Evolutionary conservation across 2,329 filamentous ascomycete species (phyloP), one percentile per base, ranked within the genome.

Genomic region (Alternaria infectoria): DNA sequence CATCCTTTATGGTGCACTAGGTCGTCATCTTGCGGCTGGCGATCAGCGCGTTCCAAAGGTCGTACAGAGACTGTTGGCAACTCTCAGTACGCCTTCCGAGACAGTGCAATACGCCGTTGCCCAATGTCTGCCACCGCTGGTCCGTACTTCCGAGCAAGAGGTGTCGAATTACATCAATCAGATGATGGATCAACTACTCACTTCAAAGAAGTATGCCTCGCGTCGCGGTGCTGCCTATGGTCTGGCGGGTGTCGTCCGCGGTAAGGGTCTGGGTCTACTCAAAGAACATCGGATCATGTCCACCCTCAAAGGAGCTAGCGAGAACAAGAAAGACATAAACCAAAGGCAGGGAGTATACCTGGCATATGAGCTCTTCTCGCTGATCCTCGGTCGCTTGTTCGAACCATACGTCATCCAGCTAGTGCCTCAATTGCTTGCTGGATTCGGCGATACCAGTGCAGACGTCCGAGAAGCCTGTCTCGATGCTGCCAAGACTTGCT

Each of bases 351-450:
- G 94, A 32, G 91, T 93, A 10, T 88, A 97, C 69, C 84, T 99
- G 59, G 93, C 93, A 0, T 97, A 96, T 76, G 96, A 99, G 80
- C 87, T 99, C 3, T 83, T 99, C 15, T 93, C 96, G 0, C 89
- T 90, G 7, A 88, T 98, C 60, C 88, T 99, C 23, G 94, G 93
- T 13, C 90, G 92, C 15, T 85, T 95, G 1, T 99, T 98, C 75
- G 96, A 99, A 81, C 96, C 96, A 8, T 99, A 99, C 71, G 91
- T 97, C 65, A 96, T 99, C 62, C 92, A 97, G 77, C 91, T 98
- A 54, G 93, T 99, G 25, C 95, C 95, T 19, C 93, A 97, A 75
- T 85, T 99, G 21, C 87, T 99, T 12, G 88, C 87, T 43, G 93
- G 93, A 23, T 99, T 99, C 73, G 94, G 96, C 58, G 96, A 99